Base-by-base conservation (phyloP, 768 basidiomycete genomes). In the Kondoa malvinella region DNA sequence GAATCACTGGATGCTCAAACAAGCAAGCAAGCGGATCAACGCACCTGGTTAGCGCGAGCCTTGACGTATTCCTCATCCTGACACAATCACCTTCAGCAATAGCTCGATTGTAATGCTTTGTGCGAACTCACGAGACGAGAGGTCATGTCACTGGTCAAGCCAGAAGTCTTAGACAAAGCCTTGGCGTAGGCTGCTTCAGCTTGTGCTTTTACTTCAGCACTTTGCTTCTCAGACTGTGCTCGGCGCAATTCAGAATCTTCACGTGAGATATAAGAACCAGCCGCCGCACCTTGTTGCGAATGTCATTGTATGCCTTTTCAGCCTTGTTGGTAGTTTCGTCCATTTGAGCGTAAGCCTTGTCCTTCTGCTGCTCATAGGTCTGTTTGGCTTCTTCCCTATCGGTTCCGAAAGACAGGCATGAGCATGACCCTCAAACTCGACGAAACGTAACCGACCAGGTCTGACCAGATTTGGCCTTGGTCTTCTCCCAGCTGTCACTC, bases 161-260 rank as follows among this genome's bases (percentile, higher is more conserved):
- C n/a, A 32, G 61, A 63, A 33, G 29, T 33, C 29, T 17, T 30
- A n/a, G 61, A 63, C 17, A 63, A 29, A 33, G 30, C 30, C 12
- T 32, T 27, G 61, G 61, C 61, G 30, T 63, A 63, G 30, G 61
- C 61, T 16, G 29, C 61, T 32, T 63, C 61, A 63, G 61, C 61
- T 32, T 63, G 61, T 3, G 61, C 61, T n/a, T 63, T 63, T 2
- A 32, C 61, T 32, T 63, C 61, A 32, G 61, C 61, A 50, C 14
- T 60, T 26, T 60, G 58, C 12, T 4, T 26, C 58, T 60, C 58
- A 50, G 40, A 50, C 40, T 50, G 40, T 50, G 8, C 12, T 50
- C 40, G 12, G 40, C 8, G 8, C 21, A 21, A 8, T 50, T 8
- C 40, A 8, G 4, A 60, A 14, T 60, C 8, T 4, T 60, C 30